A percentile compares a stretch with the other conserved stretches of the same genome.
Conservation (phyloP, 2,329 filamentous ascomycete genomes). For the Tolypocladium endophyticum region DNA sequence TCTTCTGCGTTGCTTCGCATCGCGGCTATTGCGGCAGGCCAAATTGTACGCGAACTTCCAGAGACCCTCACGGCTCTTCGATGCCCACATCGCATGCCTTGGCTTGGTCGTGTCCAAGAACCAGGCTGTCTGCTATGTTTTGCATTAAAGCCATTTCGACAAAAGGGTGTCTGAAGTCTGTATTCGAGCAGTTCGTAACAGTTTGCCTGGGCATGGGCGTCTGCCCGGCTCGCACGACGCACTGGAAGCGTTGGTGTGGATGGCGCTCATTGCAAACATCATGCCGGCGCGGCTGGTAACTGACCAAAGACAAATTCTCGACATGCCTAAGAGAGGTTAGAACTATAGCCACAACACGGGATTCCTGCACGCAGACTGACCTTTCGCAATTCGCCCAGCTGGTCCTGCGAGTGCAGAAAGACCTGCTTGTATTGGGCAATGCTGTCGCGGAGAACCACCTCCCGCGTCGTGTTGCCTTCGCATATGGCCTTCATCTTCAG, state of each 20-base stretch:
- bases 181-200: neutral
- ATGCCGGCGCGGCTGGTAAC: neutral
- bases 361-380: conserved; percentile 31
- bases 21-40: neutral
- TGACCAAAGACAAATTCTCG: conserved; percentile 20
- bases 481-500: conserved; percentile 94
- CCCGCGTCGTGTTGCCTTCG: conserved; percentile 67
- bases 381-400: conserved; percentile 55
- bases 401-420: conserved; percentile 70
- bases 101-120: neutral
- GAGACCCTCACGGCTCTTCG: neutral
- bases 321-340: neutral
- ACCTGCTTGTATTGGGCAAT: conserved; percentile 79
- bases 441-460: conserved; percentile 70
- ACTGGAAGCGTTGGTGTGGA: too few species aligned
- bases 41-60: neutral
- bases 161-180: neutral
- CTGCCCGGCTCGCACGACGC: too few species aligned
- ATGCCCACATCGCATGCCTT: neutral
- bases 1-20: neutral
- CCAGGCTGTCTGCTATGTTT: neutral
- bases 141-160: neutral
- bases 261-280: too few species aligned
- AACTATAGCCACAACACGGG: neutral
- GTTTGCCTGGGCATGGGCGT: too few species aligned